Evolutionary conservation across 352 stramenopile genomes (phyloP), one percentile per base, ranked within the genome.

Genomic region (Aphanomyces cochlioides): DNA sequence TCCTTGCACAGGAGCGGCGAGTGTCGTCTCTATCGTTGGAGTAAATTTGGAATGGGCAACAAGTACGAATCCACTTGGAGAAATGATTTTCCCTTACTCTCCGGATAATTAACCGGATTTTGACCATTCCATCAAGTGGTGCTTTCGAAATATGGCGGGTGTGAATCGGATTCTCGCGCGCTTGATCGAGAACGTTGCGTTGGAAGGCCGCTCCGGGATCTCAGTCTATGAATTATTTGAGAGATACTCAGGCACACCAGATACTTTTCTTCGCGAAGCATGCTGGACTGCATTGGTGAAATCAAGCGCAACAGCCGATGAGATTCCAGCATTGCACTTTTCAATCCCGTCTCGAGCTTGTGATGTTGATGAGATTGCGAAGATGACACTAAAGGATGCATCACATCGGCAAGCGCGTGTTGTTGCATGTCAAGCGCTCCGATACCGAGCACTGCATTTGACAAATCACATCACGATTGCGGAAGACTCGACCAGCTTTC

Each of bases 191-290:
- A 61, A 63, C 47, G 47, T 54, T 15, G 64, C 64, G 13, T 41
- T 70, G 39, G 64, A 70, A 63, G 64, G 64, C n/a, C 64, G 64
- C 40, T 13, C 21, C 4, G 64, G 64, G 7, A 64, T 54, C 38
- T 70, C 64, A 17, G 17, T 61, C 7, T n/a, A 21, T 13, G 12
- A n/a, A 6, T 36, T 70, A 36, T 67, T 67, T 37, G 47, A 67
- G 7, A 39, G 28, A 37, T 61, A 61, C n/a, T 12, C 37, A 28
- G 54, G 19, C 19, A 37, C 28, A 7, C 10, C 12, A 28, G 54
- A 61, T 3, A 3, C 28, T 7, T 7, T 41, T 10, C 43, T 61
- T n/a, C 54, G 54, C 17, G 41, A 53, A 5, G 39, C 43, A 15
- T 67, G 59, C 34, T 67, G 59, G 59, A 41, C 19, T 36, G n/a